Evolutionary conservation across 495 filamentous ascomycete genomes (phyloP).

Genomic region (Aspergillus nidulans): DNA sequence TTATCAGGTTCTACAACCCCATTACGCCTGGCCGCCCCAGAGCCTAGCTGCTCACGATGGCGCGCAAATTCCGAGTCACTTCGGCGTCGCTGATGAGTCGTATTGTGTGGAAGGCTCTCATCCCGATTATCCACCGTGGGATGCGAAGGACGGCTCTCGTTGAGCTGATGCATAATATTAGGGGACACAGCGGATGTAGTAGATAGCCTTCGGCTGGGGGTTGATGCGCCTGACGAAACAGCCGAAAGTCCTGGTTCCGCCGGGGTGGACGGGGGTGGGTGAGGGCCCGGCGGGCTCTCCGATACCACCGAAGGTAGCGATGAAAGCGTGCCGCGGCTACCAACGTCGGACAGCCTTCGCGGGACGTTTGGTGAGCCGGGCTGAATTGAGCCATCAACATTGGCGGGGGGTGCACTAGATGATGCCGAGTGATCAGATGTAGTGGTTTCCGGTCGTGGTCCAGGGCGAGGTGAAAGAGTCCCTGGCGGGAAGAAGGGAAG

Average conservation of each 20-base stretch:
- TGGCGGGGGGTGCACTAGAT: constrained; percentile 34
- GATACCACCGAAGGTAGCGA: constrained; percentile 40
- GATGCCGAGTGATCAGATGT: constrained; percentile 48
- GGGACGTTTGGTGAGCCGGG: constrained; percentile 20
- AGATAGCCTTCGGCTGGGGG: constrained; percentile 51
- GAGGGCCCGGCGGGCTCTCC: constrained; percentile 57
- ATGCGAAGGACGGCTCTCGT: constrained; percentile 31
- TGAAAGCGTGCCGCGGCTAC: constrained; percentile 23
- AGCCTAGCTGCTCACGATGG: constrained; percentile 51
- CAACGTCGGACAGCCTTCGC: constrained; percentile 38
- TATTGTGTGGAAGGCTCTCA: constrained; percentile 21
- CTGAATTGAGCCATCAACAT: constrained; percentile 48
- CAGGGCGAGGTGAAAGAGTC: constrained; percentile 40
- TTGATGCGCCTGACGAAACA: constrained; percentile 53
- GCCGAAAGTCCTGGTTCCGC: constrained; percentile 58
- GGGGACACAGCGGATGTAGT: constrained; percentile 47
- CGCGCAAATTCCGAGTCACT: constrained; percentile 62
- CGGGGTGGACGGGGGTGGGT: constrained; percentile 66
- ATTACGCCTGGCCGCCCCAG: constrained; percentile 59
- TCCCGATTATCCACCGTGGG: constrained; percentile 29
- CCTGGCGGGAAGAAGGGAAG: constrained; percentile 59
- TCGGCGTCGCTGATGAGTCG: constrained; percentile 50
- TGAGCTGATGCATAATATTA: constrained; percentile 29
- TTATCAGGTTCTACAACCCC: constrained; percentile 65
- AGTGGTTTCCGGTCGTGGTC: constrained; percentile 50